A percentile compares a stretch with the other conserved stretches of the same genome.
Evolutionary conservation across 2,329 filamentous ascomycete genomes (phyloP).

Genomic region (Xylariomycetidae sp.): DNA sequence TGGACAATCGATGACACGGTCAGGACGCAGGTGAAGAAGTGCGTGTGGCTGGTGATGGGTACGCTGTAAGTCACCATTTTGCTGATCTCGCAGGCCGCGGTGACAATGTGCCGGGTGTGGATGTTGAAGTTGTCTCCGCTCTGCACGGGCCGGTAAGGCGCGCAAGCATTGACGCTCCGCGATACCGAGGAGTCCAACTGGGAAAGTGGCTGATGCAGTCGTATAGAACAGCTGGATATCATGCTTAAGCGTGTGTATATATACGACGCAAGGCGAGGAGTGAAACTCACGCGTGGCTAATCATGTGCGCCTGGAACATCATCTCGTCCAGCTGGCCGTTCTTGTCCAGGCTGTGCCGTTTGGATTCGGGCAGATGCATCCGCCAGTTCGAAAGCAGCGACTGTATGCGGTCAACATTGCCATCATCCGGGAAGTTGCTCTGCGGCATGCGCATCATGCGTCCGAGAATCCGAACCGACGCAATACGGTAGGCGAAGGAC

Average conservation of each 20-base stretch:
- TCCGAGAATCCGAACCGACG: constrained; percentile 72
- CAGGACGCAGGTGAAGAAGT: constrained; percentile 77
- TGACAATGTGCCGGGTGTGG: constrained; percentile 76
- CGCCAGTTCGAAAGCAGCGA: constrained; percentile 64
- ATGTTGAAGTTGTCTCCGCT: constrained; percentile 49
- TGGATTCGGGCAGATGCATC: constrained; percentile 67
- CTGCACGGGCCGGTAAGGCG: constrained; percentile 48
- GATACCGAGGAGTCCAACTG: constrained; percentile 61
- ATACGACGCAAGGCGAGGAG: background rate
- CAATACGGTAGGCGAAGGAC: constrained; percentile 79
- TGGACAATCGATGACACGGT: constrained; percentile 77
- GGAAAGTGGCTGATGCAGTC: constrained; percentile 74
- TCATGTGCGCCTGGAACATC: constrained; percentile 87
- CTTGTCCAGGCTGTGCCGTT: constrained; percentile 62
- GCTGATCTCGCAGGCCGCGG: constrained; percentile 71
- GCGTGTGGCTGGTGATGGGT: constrained; percentile 66
- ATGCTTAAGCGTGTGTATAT: constrained; percentile 1
- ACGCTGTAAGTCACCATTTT: constrained; percentile 69
- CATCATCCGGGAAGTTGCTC: constrained; percentile 46
- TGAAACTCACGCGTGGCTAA: constrained; percentile 49
- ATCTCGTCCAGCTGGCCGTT: constrained; percentile 77
- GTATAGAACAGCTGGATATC: constrained; percentile 52
- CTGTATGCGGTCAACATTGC: constrained; percentile 46
- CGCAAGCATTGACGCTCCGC: constrained; percentile 58
- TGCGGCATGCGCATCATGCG: constrained; percentile 59